Percentiles rank a stretch among this genome's conserved stretches.
phyloP scores from a whole-genome alignment of 257 asterid genomes.

The Fraxinus pennsylvanica region DNA sequence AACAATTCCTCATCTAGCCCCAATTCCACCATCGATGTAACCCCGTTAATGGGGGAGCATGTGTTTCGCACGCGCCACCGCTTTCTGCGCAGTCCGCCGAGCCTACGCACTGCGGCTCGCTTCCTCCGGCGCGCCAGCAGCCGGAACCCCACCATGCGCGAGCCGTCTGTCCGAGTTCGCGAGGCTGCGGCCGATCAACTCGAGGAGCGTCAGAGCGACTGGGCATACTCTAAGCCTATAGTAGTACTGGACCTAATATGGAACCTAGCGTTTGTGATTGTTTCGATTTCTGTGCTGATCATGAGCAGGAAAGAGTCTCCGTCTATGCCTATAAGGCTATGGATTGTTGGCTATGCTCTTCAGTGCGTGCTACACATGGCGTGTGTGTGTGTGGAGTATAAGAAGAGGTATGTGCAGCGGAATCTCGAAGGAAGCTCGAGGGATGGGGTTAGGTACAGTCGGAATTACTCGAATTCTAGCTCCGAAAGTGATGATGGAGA shows the following conservation, averaged over 20 bases:
- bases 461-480: conserved; percentile 54
- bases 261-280: conserved; percentile 72
- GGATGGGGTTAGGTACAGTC: conserved; percentile 23
- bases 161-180: conserved; percentile 49
- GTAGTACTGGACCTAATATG: conserved; percentile 76
- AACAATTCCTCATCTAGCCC: conserved; percentile 21
- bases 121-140: conserved; percentile 52
- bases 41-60: conserved; percentile 64
- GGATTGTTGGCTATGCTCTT: conserved; percentile 47
- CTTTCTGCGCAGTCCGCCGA: conserved; percentile 57
- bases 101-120: conserved; percentile 55
- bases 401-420: conserved; percentile 47
- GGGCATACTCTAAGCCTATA: conserved; percentile 91
- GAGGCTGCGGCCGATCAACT: conserved; percentile 59
- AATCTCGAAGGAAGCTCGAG: conserved; percentile 30
- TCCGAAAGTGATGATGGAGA: conserved; percentile 56
- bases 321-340: conserved; percentile 42
- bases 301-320: conserved; percentile 43
- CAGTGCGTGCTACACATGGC: conserved; percentile 51
- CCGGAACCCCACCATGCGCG: conserved; percentile 43
- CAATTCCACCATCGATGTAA: conserved; percentile 39
- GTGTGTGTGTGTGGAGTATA: conserved; percentile 60
- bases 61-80: conserved; percentile 54
- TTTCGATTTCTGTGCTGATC: conserved; percentile 41
- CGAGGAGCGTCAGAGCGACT: conserved; percentile 85